Base-by-base conservation (phyloP, 148 eudicot species). In the Chenopodium suecicum region DNA sequence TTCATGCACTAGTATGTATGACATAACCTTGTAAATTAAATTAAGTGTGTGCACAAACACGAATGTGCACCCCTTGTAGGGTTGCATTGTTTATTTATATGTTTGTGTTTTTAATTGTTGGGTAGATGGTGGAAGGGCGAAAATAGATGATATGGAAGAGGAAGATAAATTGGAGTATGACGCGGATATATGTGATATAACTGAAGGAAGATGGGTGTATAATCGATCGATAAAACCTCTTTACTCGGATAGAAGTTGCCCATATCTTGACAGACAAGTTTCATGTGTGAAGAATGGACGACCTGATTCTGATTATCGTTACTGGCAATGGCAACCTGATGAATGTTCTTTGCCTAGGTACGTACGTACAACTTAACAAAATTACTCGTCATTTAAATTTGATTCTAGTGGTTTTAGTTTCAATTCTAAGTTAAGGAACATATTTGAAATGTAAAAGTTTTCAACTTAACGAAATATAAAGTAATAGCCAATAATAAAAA, bases 281-380 rank as follows among this genome's bases (percentile, higher is more conserved):
- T 84, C 95, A 12, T 96, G 99, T 80, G 86, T 68, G 1, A 90
- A 85, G 76, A 96, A 96, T 34, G 99, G 99, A 23, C 87, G 97
- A 5, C 87, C 80, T 1, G 98, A 96, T 83, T 86, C 92, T 0
- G 89, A 84, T 70, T 96, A 96, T 76, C 88, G 74, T 12, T 78
- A 90, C 56, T 96, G 99, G 99, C 90, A 92, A 23, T 96, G 99
- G 99, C 92, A 92, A 70, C 99, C 94, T 1, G 92, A 92, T 75
- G 97, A 92, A 64, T 96, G 99, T 80, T 84, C 81, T 27, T 83
- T 96, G 87, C 98, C 98, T 20, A 91, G 92, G 97, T 95, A 88
- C 54, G 1, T 58, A 5, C 29, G 60, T 13, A 13, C 60, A 56
- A 56, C 60, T 56, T 56, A 56, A 16, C 60, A 9, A 48, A 9